Evolutionary conservation across 2,329 filamentous ascomycete genomes (phyloP), one percentile per base, ranked within the genome.

Genomic region (Fusarium brevicatenulatum): DNA sequence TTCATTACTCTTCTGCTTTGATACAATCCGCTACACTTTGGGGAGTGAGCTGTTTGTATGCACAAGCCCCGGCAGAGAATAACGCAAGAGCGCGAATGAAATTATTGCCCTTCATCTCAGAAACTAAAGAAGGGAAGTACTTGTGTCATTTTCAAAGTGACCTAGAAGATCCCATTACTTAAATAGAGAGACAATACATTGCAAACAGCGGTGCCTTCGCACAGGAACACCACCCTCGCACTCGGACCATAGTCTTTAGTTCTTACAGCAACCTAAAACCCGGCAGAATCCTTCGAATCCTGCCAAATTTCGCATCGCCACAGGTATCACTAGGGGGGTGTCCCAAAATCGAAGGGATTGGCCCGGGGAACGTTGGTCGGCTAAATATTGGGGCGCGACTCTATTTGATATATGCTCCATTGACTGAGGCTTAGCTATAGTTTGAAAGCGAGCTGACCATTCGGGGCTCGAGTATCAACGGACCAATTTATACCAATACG

Each of bases 1-100:
- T 19, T 32, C 37, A 37, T 63, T 37, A 72, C 70, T 55, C 39
- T 47, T 70, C 32, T 12, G 15, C 36, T 16, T 73, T 73, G 36
- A 73, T 59, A 32, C 59, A 54, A 21, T 60, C 42, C 25, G 47
- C 56, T 18, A 70, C 47, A 47, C 40, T 56, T 8, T 70, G 55
- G 19, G 70, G 70, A 21, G 61, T 63, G 21, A 70, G 49, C n/a
- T 21, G 10, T 19, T 60, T 73, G 32, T 40, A 30, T n/a, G 59
- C 55, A 42, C 10, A 39, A 12, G 9, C 53, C n/a, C 53, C 46
- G 7, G 43, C 32, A 13, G 52, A 44, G 21, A 21, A 62, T 13
- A 63, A 16, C 7, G n/a, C 13, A 16, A 72, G 32, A 11, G 37
- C 21, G 12, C 39, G 8, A 12, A 73, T 10, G 11, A 63, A 16